phyloP scores from a whole-genome alignment of 208 protist species.

The Trypanosoma vivax region DNA sequence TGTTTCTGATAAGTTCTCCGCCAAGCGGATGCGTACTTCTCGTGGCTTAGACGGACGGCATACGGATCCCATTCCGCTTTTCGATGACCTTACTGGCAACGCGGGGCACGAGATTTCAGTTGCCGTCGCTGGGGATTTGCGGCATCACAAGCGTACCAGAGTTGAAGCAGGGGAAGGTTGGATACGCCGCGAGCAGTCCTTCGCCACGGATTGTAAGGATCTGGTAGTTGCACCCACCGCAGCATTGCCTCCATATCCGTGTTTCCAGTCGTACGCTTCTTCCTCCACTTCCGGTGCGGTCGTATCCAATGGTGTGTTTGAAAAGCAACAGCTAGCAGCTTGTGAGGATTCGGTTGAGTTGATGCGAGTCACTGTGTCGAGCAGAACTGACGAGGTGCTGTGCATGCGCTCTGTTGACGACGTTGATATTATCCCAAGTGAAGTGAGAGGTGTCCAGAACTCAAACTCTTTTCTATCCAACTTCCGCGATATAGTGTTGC shows the following conservation, averaged over 20 bases:
- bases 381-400: slow-evolving; percentile 23
- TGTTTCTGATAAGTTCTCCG: background rate
- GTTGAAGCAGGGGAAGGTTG: slow-evolving; percentile 32
- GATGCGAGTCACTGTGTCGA: slow-evolving; percentile 5
- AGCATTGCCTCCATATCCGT: slow-evolving; percentile 34
- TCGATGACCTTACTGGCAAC: slow-evolving; percentile 23
- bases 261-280: slow-evolving; percentile 19
- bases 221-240: background rate
- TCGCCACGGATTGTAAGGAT: background rate
- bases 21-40: slow-evolving; percentile 8
- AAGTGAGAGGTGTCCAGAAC: background rate
- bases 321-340: slow-evolving; percentile 10
- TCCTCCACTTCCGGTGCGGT: background rate
- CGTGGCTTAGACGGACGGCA: slow-evolving; percentile 20
- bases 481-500: background rate
- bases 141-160: too few species aligned
- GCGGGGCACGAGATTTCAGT: background rate
- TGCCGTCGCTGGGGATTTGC: background rate
- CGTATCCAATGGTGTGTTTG: slow-evolving; percentile 8
- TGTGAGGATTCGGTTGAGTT: slow-evolving; percentile 9
- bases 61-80: slow-evolving; percentile 54
- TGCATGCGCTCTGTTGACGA: slow-evolving; percentile 39
- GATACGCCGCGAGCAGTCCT: slow-evolving; percentile 20
- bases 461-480: background rate
- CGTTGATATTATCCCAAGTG: slow-evolving; percentile 26